These are phyloP conservation scores for Rhizopogon vulgaris DNA, from an alignment of 768 basidiomycete genomes.

Conservation along the genomic window DNA sequence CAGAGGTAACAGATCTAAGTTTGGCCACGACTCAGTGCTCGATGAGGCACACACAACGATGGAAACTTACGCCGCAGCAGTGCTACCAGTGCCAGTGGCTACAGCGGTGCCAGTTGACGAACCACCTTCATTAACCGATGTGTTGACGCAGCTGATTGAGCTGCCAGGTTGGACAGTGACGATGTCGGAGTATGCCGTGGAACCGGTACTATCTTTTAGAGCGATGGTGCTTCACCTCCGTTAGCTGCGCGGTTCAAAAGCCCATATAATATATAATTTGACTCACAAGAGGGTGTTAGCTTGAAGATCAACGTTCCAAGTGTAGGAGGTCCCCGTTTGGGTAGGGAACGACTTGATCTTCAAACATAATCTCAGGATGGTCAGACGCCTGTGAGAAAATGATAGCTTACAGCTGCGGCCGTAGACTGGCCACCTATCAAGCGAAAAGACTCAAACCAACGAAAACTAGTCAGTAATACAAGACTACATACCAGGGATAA, in stretches of 20 bases:
- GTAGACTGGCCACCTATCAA: slow-evolving; percentile 44
- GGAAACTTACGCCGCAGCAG: background rate
- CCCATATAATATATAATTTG: background rate
- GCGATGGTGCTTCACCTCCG: slow-evolving; percentile 37
- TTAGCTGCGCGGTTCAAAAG: background rate
- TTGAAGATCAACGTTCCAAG: slow-evolving; percentile 51
- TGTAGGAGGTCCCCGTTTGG: slow-evolving; percentile 35
- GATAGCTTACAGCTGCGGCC: slow-evolving; percentile 42
- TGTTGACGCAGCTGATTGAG: slow-evolving; percentile 26
- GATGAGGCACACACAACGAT: background rate
- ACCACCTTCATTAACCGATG: slow-evolving; percentile 10
- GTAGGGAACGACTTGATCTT: slow-evolving; percentile 51
- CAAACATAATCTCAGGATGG: slow-evolving; percentile 10
- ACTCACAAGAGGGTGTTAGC: slow-evolving; percentile 44
- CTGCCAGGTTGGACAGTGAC: slow-evolving; percentile 36
- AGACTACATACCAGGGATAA: slow-evolving; percentile 50
- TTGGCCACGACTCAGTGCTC: background rate
- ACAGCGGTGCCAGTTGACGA: slow-evolving; percentile 1
- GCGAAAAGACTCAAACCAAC: background rate
- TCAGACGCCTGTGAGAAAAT: slow-evolving; percentile 2
- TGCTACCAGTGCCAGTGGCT: slow-evolving; percentile 2
- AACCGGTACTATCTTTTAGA: slow-evolving; percentile 56
- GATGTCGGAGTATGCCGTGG: slow-evolving; percentile 43
- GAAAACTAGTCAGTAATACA: background rate
- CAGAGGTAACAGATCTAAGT: slow-evolving; percentile 12